phyloP scores from a whole-genome alignment of 768 basidiomycete species.

The Baorangia bicolor region DNA sequence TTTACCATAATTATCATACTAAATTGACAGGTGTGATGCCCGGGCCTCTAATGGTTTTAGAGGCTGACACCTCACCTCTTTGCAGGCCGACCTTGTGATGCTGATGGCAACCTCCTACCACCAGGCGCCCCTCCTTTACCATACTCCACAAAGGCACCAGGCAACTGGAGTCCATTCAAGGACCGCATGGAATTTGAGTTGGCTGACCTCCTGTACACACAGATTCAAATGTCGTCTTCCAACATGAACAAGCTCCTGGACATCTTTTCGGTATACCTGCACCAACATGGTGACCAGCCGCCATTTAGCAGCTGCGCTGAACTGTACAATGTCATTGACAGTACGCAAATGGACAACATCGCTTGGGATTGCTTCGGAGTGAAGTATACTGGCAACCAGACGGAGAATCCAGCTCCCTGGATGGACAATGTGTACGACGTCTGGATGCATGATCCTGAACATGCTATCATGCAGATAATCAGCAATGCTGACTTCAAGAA shows the following conservation, averaged over 20 bases:
- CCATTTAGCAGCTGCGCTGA: background rate
- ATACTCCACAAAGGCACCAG: background rate
- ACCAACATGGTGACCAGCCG: background rate
- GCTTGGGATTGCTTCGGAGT: background rate
- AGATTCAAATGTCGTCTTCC: background rate
- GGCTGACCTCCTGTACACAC: background rate
- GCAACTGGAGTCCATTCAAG: conserved; percentile 1
- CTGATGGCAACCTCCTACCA: conserved; percentile 11
- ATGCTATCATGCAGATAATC: background rate
- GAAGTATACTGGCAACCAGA: background rate
- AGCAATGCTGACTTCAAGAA: background rate
- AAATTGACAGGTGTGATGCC: background rate
- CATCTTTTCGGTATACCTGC: background rate
- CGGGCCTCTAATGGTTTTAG: background rate
- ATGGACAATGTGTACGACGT: background rate
- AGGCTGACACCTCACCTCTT: no score
- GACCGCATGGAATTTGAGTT: background rate
- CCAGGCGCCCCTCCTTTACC: background rate
- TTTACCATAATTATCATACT: conserved; percentile 10
- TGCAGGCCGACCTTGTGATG: background rate
- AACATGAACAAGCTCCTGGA: background rate
- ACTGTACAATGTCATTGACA: background rate
- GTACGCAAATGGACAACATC: background rate
- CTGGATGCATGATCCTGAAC: background rate
- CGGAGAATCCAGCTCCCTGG: background rate